Evolutionary conservation across 371 early-diverging fungal species (phyloP), one percentile per base, ranked within the genome.

Genomic region (Mortierella sp.): DNA sequence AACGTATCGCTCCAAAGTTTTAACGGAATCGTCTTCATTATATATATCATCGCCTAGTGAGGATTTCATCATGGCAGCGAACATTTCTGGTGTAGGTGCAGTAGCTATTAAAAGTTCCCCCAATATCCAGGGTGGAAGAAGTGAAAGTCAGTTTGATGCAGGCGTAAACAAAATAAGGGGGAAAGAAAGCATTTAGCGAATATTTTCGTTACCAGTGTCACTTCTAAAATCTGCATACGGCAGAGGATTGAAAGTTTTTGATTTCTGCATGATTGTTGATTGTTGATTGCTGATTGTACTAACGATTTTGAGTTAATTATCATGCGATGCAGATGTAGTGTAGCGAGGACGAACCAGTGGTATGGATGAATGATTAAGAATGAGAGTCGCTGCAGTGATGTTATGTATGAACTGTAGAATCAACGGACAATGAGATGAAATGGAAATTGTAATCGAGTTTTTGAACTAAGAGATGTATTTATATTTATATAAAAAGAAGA

Each of bases 1-100:
- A 1, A 94, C 89, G 53, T 86, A 86, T 3, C 84, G 75, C 72
- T 97, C 94, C 1, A 98, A 88, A 23, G 85, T 86, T 29, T 87
- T 85, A 55, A 93, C 88, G 23, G 91, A 92, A 7, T 90, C 88
- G 76, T 96, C 98, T 76, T 94, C 95, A 68, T 89, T 90, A 66
- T 89, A 95, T 4, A 96, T 96, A 84, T 96, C 95, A 77, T 96
- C 97, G 51, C 94, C 94, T 29, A 93, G 88, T 2, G 88, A 86
- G 1, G 95, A 92, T 13, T 65, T 57, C 64, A 87, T 83, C 95
- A 96, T 96, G 32, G 88, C 86, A 2, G 89, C 84, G 69, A 91
- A 89, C 96, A 97, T 97, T 42, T 86, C 94, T 29, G 85, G 84
- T 0, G 95, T 95, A 8, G 98, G 97, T 28, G 84, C 88, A 51